phyloP scores from a whole-genome alignment of 164 flowering plant genomes.

The Euptelea pleiosperma region DNA sequence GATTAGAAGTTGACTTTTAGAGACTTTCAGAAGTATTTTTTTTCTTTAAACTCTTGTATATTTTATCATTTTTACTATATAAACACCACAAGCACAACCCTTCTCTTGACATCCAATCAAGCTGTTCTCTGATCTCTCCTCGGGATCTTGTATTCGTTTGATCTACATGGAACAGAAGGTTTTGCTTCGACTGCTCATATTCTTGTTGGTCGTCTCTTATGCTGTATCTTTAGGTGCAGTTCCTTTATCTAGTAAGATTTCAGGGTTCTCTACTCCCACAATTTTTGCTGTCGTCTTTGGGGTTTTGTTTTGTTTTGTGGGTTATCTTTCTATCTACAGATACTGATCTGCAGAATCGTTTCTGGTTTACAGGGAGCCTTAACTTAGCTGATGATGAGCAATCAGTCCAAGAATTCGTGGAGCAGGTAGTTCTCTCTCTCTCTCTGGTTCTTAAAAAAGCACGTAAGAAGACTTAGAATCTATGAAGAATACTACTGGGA shows the following conservation, averaged over 20 bases:
- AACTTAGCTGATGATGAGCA: conserved; percentile 18
- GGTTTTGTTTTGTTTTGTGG: not conserved
- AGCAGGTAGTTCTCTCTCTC: conserved; percentile 28
- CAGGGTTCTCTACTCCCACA: not conserved
- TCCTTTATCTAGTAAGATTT: conserved; percentile 33
- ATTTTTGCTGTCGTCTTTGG: not conserved
- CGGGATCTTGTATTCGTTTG: not conserved
- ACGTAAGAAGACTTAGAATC: not conserved
- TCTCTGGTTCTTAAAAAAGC: conserved; percentile 13
- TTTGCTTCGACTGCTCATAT: conserved; percentile 20
- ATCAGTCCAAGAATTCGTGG: conserved; percentile 15
- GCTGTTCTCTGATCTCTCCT: not conserved
- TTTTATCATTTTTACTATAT: conserved; percentile 14
- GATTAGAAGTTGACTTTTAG: conserved; percentile 20
- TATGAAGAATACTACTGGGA: too few species aligned
- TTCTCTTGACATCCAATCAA: conserved; percentile 4
- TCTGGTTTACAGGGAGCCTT: conserved; percentile 29
- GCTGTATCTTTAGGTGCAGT: conserved; percentile 28
- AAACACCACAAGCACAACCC: not conserved
- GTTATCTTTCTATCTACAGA: not conserved
- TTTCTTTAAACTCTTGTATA: too few species aligned
- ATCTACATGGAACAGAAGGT: conserved; percentile 26
- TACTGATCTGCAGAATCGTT: too few species aligned
- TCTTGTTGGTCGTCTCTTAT: conserved; percentile 32
- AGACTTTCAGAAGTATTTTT: not conserved